Evolutionary conservation across 768 basidiomycete genomes (phyloP), one percentile per base, ranked within the genome.

Genomic region (Rhizopogon sp.): DNA sequence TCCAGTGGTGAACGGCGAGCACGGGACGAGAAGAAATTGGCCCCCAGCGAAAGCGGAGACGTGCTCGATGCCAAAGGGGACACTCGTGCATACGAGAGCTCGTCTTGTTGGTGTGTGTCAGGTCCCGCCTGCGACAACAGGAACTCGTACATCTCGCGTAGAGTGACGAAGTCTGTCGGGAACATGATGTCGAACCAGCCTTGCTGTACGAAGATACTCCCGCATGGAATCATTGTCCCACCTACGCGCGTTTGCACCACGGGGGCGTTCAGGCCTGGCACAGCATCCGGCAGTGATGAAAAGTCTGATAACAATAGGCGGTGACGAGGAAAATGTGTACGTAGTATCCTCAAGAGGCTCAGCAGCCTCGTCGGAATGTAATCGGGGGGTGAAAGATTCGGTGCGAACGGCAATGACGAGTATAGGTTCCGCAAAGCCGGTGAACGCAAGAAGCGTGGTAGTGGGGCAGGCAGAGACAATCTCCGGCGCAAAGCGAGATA

Each of bases 161-260:
- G 77, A 20, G 78, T 79, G 51, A 81, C 82, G 60, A 98, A 98
- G 66, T 91, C 76, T 11, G 96, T 98, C 9, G 97, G 97, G 75
- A 99, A 99, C 76, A 99, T 92, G 57, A 98, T 98, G 69, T 99
- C 97, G 70, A 99, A 99, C 74, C 86, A 95, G 7, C 97, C 97
- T 64, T 90, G 96, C 62, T 85, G 86, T 56, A 99, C 97, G 62
- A 96, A 83, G 54, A 97, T 79, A 13, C 91, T 98, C 58, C 85
- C 78, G 64, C 92, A 94, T 4, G 97, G 90, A 2, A 98, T 87
- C 64, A 90, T 94, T 45, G 81, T 80, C 56, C 88, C 88, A 43
- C 82, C 84, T 66, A 89, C 87, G 50, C 93, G 83, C 25, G 97
- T 98, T 73, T 99, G 97, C 22, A 98, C 97, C 22, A 98, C 97